A percentile compares a stretch with the other conserved stretches of the same genome.
These are phyloP conservation scores for Gamarada debralockiae DNA, from an alignment of 495 filamentous ascomycete genomes.

Conservation along the genomic window DNA sequence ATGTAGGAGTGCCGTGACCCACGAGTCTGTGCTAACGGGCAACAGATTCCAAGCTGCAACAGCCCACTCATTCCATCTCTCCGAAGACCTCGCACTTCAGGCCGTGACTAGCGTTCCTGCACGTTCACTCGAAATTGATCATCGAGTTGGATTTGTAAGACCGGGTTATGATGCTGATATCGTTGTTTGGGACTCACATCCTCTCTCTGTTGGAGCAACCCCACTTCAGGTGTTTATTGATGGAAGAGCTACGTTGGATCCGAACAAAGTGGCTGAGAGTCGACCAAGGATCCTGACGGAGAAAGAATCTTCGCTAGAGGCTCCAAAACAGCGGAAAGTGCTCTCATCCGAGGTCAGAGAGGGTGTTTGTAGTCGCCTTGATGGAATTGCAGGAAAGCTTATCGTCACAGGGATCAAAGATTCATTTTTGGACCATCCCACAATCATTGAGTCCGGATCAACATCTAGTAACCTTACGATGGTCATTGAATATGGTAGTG, in stretches of 20 bases:
- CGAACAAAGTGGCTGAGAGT: constrained; percentile 39
- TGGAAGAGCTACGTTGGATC: constrained; percentile 47
- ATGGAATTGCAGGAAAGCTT: constrained; percentile 28
- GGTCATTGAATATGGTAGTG: constrained; percentile 41
- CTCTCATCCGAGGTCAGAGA: constrained; percentile 27
- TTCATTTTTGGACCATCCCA: constrained; percentile 30
- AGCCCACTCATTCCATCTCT: constrained; percentile 54
- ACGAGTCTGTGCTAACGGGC: constrained; percentile 22
- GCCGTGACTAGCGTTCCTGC: constrained; percentile 59
- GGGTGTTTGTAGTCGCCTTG: constrained; percentile 9
- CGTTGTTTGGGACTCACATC: constrained; percentile 64
- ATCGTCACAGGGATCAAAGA: constrained; percentile 44
- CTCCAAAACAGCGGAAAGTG: constrained; percentile 28
- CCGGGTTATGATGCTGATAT: constrained; percentile 62
- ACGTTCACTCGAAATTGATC: constrained; percentile 51
- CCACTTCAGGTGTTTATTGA: constrained; percentile 65
- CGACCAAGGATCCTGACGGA: constrained; percentile 22
- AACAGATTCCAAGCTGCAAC: constrained; percentile 57
- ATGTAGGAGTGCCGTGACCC: too few relatives aligned
- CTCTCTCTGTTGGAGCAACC: constrained; percentile 54
- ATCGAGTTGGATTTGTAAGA: constrained; percentile 58
- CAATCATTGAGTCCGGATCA: background rate
- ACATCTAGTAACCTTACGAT: constrained; percentile 28
- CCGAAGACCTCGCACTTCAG: constrained; percentile 56
- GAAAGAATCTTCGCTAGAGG: constrained; percentile 14